Evolutionary conservation across 148 eudicot species (phyloP), one percentile per base, ranked within the genome.

Genomic region (Mesembryanthemum crystallinum): DNA sequence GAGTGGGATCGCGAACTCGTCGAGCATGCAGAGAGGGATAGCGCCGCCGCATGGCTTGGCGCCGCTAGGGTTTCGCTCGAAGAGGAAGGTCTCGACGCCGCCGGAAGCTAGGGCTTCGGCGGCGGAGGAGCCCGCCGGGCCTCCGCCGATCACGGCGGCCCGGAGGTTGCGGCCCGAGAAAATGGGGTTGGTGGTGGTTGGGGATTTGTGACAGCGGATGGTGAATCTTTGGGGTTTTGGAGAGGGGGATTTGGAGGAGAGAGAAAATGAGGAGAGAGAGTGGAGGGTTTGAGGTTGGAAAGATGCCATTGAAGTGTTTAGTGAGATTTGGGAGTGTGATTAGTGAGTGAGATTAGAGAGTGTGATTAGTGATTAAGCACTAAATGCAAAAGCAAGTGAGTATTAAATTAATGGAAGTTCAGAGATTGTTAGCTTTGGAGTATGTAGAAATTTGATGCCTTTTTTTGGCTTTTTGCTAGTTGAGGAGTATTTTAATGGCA

Each of bases 31-130:
- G 5, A 94, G 86, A 0, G 98, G 98, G 62, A 94, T 90, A 5
- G 98, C 98, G 57, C 97, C 97, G 39, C 97, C 98, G 81, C 98
- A 94, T 24, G 98, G 97, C 77, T 94, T 94, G 47, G 98, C 90
- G 9, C 88, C 87, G 29, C 81, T 49, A 3, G 91, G 86, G 78
- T 82, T 86, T 33, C 98, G 95, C 39, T 94, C 97, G 76, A 94
- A 94, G 37, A 94, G 79, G 73, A 86, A 94, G 3, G 98, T 94
- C 73, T 92, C 93, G 17, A 94, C 70, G 27, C 97, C 97, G 52
- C 93, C 92, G 20, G 79, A 17, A 39, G 97, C 83, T 10, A 94
- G 86, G 7, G 97, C 84, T 47, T 94, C 92, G 0, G 97, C 98
- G 27, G 97, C 88, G 29, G 92, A 94, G 39, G 98, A 83, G 0